phyloP scores from a whole-genome alignment of 1,284 basidiomycete species.

The Singerocomus rubriflavus region DNA sequence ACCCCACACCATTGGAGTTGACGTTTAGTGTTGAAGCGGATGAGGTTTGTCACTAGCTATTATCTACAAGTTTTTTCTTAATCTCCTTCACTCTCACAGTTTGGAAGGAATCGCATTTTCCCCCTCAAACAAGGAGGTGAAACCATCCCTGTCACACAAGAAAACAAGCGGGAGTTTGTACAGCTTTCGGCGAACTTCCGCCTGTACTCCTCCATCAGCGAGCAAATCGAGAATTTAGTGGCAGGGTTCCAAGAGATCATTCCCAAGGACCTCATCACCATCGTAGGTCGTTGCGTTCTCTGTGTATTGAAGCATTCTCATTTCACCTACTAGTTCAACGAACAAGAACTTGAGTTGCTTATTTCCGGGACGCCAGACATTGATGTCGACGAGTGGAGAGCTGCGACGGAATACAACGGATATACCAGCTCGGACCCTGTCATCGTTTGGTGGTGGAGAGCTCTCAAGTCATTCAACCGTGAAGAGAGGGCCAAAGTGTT shows the following conservation, averaged over 20 bases:
- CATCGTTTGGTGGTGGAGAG: conserved; percentile 99
- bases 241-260: conserved; percentile 96
- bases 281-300: conserved; percentile 46
- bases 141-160: conserved; percentile 82
- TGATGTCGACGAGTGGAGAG: conserved; percentile 97
- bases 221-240: conserved; percentile 92
- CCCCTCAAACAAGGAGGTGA: conserved; percentile 85
- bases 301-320: conserved; percentile 2
- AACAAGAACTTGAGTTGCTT: conserved; percentile 96
- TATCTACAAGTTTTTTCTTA: background rate
- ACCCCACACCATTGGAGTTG: conserved; percentile 80
- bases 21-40: conserved; percentile 91
- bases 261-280: conserved; percentile 79
- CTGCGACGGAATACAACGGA: conserved; percentile 90
- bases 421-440: conserved; percentile 88
- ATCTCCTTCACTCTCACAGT: conserved; percentile 44
- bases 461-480: conserved; percentile 94
- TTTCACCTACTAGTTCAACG: conserved; percentile 74
- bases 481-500: conserved; percentile 95
- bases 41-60: conserved; percentile 58
- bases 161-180: conserved; percentile 97
- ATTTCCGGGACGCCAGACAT: conserved; percentile 99
- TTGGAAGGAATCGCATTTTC: conserved; percentile 85
- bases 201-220: conserved; percentile 90
- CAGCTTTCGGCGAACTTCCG: conserved; percentile 90